These are phyloP conservation scores for Elsinoe arachidis DNA, from an alignment of 2,329 filamentous ascomycete genomes.

Conservation along the genomic window DNA sequence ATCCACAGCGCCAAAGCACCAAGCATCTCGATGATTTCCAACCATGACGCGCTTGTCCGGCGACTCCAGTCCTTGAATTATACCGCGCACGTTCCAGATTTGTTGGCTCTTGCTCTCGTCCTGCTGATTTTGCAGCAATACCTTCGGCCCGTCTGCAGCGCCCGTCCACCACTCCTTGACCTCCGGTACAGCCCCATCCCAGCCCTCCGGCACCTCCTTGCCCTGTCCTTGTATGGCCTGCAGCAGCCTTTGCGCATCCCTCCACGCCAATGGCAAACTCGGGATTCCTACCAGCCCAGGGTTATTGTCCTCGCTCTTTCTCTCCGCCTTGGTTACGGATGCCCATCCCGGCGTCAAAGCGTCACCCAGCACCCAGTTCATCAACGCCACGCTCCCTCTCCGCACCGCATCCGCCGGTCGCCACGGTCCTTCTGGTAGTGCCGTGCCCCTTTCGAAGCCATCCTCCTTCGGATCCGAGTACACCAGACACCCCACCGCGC, in stretches of 20 bases:
- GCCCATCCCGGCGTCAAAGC: constrained; percentile 85
- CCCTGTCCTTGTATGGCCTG: constrained; percentile 69
- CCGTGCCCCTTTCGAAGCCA: constrained; percentile 63
- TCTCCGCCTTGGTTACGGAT: constrained; percentile 56
- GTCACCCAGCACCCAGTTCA: constrained; percentile 78
- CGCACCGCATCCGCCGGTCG: constrained; percentile 78
- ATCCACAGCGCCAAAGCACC: constrained; percentile 79
- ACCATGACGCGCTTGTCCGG: constrained; percentile 75
- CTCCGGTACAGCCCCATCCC: constrained; percentile 69
- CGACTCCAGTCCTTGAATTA: constrained; percentile 77
- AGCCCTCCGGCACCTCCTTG: constrained; percentile 56
- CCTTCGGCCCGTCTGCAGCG: constrained; percentile 60
- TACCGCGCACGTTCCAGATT: constrained; percentile 86
- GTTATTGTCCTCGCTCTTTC: constrained; percentile 61
- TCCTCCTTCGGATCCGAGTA: constrained; percentile 87
- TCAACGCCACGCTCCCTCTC: constrained; percentile 69
- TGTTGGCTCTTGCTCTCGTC: constrained; percentile 73
- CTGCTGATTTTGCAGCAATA: constrained; percentile 77
- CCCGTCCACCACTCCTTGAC: constrained; percentile 80
- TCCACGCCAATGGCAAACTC: constrained; percentile 81
- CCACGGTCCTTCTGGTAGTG: constrained; percentile 67
- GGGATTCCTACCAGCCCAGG: constrained; percentile 72
- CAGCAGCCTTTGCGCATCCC: constrained; percentile 73
- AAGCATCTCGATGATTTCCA: constrained; percentile 88
- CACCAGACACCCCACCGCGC: constrained; percentile 78